phyloP scores from a whole-genome alignment of 306 rosid genomes.

The Lagenaria siceraria region DNA sequence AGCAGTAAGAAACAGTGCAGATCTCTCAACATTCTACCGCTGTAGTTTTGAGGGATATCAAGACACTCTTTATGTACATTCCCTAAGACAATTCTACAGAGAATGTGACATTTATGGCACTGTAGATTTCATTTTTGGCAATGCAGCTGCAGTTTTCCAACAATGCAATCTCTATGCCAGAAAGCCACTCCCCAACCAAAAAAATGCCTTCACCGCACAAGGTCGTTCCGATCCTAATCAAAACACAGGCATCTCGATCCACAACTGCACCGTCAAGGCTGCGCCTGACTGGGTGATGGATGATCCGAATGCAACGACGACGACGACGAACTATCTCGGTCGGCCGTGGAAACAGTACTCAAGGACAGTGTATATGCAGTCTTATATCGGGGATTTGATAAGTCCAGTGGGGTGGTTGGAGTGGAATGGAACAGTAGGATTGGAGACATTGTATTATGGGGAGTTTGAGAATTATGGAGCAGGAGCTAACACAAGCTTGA shows the following conservation, averaged over 20 bases:
- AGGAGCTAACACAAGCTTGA: constrained; percentile 38
- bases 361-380: constrained; percentile 61
- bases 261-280: constrained; percentile 55
- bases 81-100: constrained; percentile 62
- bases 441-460: constrained; percentile 56
- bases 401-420: constrained; percentile 56
- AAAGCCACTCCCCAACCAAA: constrained; percentile 34
- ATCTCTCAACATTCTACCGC: constrained; percentile 58
- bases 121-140: constrained; percentile 66
- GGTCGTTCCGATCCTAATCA: constrained; percentile 63
- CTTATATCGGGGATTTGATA: constrained; percentile 49
- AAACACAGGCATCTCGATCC: constrained; percentile 60
- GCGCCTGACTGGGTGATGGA: constrained; percentile 37
- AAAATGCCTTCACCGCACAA: constrained; percentile 53
- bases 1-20: constrained; percentile 63
- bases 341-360: constrained; percentile 68
- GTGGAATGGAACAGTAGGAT: constrained; percentile 56
- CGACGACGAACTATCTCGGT: constrained; percentile 27
- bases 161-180: constrained; percentile 44
- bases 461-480: constrained; percentile 59
- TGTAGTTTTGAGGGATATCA: constrained; percentile 85
- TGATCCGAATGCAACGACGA: constrained; percentile 6
- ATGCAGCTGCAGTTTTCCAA: constrained; percentile 69
- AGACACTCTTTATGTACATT: constrained; percentile 75
- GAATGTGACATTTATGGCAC: constrained; percentile 68